Evolutionary conservation across 2,329 filamentous ascomycete genomes (phyloP).

Genomic region (Pyricularia sp.): DNA sequence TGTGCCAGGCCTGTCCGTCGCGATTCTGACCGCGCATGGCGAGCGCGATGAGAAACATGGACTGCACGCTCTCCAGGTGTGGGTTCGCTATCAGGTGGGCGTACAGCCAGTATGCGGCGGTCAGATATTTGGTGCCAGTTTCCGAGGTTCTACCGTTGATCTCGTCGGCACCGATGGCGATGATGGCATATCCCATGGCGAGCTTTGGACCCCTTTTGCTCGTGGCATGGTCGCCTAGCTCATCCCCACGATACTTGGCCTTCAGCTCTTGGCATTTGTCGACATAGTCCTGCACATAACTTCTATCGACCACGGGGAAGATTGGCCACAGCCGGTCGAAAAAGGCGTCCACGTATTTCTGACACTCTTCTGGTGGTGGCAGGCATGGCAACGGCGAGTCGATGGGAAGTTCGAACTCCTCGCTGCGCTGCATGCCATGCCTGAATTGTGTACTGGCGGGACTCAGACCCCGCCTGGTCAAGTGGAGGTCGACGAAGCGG

Average conservation of each 20-base stretch:
- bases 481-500: constrained; percentile 15
- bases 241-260: neutral
- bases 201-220: neutral
- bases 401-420: neutral
- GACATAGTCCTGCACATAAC: constrained; percentile 4
- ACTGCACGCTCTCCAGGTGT: constrained; percentile 13
- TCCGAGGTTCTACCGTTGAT: neutral
- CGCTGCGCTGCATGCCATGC: neutral
- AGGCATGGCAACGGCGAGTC: neutral
- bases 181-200: neutral
- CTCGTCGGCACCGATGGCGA: neutral
- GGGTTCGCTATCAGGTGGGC: constrained; percentile 12
- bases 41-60: constrained; percentile 12
- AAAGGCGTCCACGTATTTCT: constrained; percentile 7
- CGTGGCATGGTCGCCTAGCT: neutral
- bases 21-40: constrained; percentile 11
- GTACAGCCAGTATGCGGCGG: constrained; percentile 12
- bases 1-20: constrained; percentile 18
- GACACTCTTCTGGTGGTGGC: neutral
- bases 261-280: neutral
- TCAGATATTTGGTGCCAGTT: constrained; percentile 6
- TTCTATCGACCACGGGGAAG: constrained; percentile 12
- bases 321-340: constrained; percentile 13
- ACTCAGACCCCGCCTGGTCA: constrained; percentile 3
- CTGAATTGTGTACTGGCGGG: neutral